phyloP scores from a whole-genome alignment of 1,284 basidiomycete species.

The Fistulinella cinereoalba region DNA sequence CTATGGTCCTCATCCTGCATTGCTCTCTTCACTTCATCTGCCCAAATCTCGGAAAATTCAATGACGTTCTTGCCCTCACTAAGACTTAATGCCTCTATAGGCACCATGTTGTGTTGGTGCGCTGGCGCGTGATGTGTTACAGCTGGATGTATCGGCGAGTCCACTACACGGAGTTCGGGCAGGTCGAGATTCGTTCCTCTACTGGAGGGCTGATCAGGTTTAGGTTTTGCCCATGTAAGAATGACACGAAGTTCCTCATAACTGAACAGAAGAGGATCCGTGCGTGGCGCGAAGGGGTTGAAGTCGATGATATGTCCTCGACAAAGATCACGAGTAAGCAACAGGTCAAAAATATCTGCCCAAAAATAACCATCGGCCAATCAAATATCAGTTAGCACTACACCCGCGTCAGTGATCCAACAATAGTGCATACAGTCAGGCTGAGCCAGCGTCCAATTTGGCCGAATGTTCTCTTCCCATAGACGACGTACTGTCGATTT shows the following conservation, averaged over 20 bases:
- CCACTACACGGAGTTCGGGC: conserved; percentile 68
- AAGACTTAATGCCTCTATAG: conserved; percentile 80
- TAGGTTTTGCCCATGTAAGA: conserved; percentile 13
- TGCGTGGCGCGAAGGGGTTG: conserved; percentile 82
- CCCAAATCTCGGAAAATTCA: conserved; percentile 72
- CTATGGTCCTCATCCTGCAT: conserved; percentile 24
- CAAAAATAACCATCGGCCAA: not conserved
- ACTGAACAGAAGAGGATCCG: conserved; percentile 84
- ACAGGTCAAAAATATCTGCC: conserved; percentile 84
- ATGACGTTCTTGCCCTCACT: conserved; percentile 68
- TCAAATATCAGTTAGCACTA: not conserved
- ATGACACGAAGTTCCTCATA: conserved; percentile 73
- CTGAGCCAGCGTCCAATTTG: conserved; percentile 52
- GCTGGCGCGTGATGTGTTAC: conserved; percentile 66
- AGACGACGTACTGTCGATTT: conserved; percentile 53
- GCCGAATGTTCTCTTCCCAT: conserved; percentile 66
- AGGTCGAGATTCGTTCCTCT: conserved; percentile 12
- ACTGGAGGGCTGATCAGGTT: not conserved
- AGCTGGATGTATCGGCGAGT: conserved; percentile 66
- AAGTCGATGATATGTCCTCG: conserved; percentile 85
- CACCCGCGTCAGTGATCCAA: not conserved
- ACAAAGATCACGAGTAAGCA: conserved; percentile 77
- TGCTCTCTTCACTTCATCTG: conserved; percentile 51
- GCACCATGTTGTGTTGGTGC: conserved; percentile 90
- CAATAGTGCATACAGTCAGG: conserved; percentile 61